phyloP scores from a whole-genome alignment of 2,329 filamentous ascomycete species.

The Dryadomyces quercus-mongolicae region DNA sequence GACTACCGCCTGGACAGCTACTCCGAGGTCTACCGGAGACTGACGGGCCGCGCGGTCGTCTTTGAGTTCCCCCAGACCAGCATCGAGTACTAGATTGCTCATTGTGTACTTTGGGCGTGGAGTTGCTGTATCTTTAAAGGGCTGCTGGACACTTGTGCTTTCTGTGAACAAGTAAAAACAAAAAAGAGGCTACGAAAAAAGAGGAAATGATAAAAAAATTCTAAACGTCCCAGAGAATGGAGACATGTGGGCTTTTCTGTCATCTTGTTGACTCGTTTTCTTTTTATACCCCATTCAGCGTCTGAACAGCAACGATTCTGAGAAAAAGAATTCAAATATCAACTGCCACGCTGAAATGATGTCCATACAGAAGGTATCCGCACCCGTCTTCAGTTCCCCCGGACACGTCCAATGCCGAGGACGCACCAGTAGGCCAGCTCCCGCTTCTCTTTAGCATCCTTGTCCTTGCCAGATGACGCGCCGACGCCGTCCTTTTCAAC shows the following conservation, averaged over 20 bases:
- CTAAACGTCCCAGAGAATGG: background rate
- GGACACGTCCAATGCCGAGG: conserved; percentile 74
- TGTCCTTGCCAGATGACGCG: conserved; percentile 36
- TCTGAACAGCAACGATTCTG: background rate
- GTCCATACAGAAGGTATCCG: too few species aligned
- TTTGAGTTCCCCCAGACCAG: conserved; percentile 95
- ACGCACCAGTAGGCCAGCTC: conserved; percentile 96
- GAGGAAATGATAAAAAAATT: conserved; percentile 5
- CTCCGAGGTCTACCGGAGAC: conserved; percentile 96
- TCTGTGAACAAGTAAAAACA: conserved; percentile 2
- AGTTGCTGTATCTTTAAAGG: background rate
- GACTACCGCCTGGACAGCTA: conserved; percentile 99
- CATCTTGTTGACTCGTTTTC: too few species aligned
- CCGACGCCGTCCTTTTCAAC: conserved; percentile 50
- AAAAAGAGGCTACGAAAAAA: conserved; percentile 4
- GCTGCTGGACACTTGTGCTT: background rate
- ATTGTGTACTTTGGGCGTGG: background rate
- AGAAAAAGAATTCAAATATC: background rate
- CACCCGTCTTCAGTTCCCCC: too few species aligned
- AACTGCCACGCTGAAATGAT: too few species aligned
- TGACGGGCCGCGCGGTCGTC: conserved; percentile 90
- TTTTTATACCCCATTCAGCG: too few species aligned
- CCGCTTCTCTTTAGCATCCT: conserved; percentile 60
- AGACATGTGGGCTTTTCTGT: too few species aligned
- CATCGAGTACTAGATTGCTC: conserved; percentile 59